Base-by-base conservation (phyloP, 2,329 filamentous ascomycete genomes). In the Torrubiella hemipterigena region DNA sequence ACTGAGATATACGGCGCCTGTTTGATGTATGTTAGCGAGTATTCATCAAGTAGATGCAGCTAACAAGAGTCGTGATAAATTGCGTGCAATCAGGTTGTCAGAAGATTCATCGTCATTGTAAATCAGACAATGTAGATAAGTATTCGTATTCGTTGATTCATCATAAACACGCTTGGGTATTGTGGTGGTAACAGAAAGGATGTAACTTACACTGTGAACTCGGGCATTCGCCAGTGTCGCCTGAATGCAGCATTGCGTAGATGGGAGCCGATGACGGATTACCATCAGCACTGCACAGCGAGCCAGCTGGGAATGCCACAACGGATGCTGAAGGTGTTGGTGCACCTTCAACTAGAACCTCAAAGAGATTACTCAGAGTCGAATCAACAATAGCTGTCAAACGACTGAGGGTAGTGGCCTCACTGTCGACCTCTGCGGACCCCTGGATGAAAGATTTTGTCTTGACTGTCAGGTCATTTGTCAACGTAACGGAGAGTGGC, bases 101-200 rank as follows among this genome's bases (percentile, higher is more conserved):
- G 81, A 86, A 75, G 72, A 67, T 67, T 67, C 70, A 70, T 91
- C 86, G 77, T 93, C 87, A 93, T 62, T 70, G 69, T 57, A 63
- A 62, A 81, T 93, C 89, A 87, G 89, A 82, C 86, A 96, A 96
- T 95, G 89, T 96, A 95, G 89, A 95, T 96, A 96, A 96, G 87
- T 87, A 84, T 91, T 93, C 70, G 59, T 67, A 66, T 60, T 57
- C n/a, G 61, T 37, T 71, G 60, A 59, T 68, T 94, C 87, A 96
- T 95, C 89, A 86, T 81, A 67, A 69, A 59, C 68, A 58, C 67
- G 52, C 47, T 27, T 33, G 30, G 23, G 34, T 38, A 37, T 40
- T 40, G 26, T 23, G 24, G 37, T 37, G 30, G 35, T 39, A 32
- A 40, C 24, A 23, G 40, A 38, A 36, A 25, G 21, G 17, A 16